phyloP scores from a whole-genome alignment of 1,284 basidiomycete species.

The Sporisorium graminicola region DNA sequence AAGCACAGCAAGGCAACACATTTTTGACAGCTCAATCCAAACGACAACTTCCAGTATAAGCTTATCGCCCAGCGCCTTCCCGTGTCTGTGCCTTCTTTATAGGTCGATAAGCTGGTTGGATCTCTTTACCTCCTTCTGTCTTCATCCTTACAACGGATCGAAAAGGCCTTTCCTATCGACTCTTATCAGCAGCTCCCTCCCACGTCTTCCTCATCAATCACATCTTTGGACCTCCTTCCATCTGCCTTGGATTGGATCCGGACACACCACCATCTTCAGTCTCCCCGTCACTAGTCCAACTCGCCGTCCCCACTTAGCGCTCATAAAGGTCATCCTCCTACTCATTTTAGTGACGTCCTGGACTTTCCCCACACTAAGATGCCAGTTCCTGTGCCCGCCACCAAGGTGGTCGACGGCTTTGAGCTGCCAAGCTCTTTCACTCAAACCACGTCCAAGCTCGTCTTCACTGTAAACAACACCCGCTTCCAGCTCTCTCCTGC shows the following conservation, averaged over 20 bases:
- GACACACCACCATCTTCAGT: neutral
- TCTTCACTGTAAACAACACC: slow-evolving; percentile 53
- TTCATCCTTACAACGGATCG: neutral
- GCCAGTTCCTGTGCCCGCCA: slow-evolving; percentile 24
- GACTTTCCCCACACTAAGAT: slow-evolving; percentile 10
- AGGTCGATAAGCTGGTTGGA: too few species aligned
- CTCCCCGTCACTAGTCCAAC: neutral
- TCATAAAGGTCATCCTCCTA: too few species aligned
- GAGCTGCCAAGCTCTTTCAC: slow-evolving; percentile 35
- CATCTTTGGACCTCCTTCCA: neutral
- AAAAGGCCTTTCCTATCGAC: too few species aligned
- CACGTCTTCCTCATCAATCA: neutral
- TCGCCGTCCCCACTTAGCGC: neutral
- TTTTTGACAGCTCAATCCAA: neutral
- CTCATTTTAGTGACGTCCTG: too few species aligned
- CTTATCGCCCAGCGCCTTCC: neutral
- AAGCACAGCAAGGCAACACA: neutral
- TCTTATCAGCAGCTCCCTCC: neutral
- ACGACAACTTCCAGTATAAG: too few species aligned
- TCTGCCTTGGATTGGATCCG: neutral
- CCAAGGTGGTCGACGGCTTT: slow-evolving; percentile 40
- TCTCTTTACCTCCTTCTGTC: neutral
- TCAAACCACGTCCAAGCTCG: slow-evolving; percentile 35
- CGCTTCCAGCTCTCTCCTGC: slow-evolving; percentile 42
- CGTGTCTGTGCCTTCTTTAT: too few species aligned